Conservation (phyloP, 2,329 filamentous ascomycete species). For the Nigrospora oryzae region DNA sequence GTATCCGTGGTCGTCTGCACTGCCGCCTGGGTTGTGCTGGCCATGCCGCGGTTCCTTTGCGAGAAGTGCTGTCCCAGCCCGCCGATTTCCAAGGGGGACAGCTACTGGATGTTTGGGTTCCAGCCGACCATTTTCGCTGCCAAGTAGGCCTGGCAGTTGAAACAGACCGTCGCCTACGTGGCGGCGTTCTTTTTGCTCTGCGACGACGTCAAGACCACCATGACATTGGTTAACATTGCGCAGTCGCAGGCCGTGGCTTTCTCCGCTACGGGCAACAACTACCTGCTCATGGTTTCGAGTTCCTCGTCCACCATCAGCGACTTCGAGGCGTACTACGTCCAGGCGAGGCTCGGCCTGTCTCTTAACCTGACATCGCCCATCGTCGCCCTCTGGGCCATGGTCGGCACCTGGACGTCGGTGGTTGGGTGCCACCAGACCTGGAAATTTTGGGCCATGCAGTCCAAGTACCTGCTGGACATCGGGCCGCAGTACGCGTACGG, state of each 20-base stretch:
- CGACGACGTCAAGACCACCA: neutral
- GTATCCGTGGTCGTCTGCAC: neutral
- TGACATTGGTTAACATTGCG: neutral
- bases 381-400: neutral
- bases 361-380: neutral
- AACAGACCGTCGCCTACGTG: constrained; percentile 1
- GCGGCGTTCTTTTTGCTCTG: neutral
- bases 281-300: constrained; percentile 1
- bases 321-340: neutral
- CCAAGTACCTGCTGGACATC: neutral
- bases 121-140: neutral
- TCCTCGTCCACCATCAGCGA: neutral
- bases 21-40: neutral
- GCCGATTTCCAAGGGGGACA: neutral
- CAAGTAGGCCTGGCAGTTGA: neutral
- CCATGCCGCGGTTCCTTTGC: constrained; percentile 2
- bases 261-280: neutral
- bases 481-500: neutral
- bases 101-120: neutral
- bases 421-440: neutral
- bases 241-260: neutral
- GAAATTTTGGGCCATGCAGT: neutral
- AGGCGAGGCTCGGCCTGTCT: neutral
- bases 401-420: neutral
- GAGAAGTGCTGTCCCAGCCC: neutral